Percentiles rank a stretch among this genome's conserved stretches.
Conservation (phyloP, 2,329 filamentous ascomycete genomes). For the Stachybotrys echinatus region DNA sequence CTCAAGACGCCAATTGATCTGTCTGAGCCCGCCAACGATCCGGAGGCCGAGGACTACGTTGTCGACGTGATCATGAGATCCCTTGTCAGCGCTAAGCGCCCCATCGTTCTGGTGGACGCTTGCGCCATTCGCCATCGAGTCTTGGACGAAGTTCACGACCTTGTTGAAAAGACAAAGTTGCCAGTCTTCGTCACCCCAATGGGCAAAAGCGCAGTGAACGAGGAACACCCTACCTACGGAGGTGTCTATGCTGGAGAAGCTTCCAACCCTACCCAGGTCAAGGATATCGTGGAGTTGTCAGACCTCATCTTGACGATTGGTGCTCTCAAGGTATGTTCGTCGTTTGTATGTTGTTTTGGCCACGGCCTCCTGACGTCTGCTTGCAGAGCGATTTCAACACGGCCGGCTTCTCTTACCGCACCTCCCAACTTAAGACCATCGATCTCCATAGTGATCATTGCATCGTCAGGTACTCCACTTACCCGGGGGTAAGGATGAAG, state of each 20-base stretch:
- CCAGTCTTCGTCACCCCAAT: conserved; percentile 87
- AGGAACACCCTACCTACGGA: conserved; percentile 68
- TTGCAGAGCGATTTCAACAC: conserved; percentile 72
- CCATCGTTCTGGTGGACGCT: conserved; percentile 76
- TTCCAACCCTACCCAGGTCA: conserved; percentile 58
- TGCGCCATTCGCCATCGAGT: conserved; percentile 75
- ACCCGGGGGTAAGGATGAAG: conserved; percentile 72
- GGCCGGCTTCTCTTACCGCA: conserved; percentile 74
- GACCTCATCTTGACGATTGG: conserved; percentile 70
- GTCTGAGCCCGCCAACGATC: conserved; percentile 57
- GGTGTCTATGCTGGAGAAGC: conserved; percentile 83
- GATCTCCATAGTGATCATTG: conserved; percentile 73
- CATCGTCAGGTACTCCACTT: conserved; percentile 72
- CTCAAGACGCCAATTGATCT: conserved; percentile 69
- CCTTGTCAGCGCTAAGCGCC: conserved; percentile 66
- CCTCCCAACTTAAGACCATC: conserved; percentile 71
- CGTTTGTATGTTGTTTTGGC: no score
- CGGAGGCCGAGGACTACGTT: conserved; percentile 73
- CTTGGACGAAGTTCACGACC: conserved; percentile 63
- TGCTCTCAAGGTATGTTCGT: conserved; percentile 41
- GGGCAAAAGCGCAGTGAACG: conserved; percentile 81
- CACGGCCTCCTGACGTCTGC: neutral
- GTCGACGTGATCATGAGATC: conserved; percentile 72
- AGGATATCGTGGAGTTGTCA: conserved; percentile 58
- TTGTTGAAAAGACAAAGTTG: conserved; percentile 68